These are phyloP conservation scores for Arthrobotrys musiformis DNA, from an alignment of 2,329 filamentous ascomycete genomes.

Conservation along the genomic window DNA sequence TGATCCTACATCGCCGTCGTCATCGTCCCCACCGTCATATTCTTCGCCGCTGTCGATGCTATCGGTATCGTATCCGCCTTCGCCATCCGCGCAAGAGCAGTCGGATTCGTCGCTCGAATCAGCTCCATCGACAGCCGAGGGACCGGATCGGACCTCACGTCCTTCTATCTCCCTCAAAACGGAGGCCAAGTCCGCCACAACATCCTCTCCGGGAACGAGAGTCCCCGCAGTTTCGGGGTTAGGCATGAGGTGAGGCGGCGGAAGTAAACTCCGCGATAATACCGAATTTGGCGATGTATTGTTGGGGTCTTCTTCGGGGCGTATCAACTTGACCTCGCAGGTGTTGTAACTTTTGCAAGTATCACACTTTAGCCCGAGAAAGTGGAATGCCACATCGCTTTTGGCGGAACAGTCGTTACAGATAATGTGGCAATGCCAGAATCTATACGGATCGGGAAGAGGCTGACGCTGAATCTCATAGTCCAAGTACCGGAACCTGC, in stretches of 20 bases:
- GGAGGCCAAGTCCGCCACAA: constrained; percentile 51
- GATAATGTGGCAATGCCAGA: constrained; percentile 82
- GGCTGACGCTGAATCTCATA: constrained; percentile 87
- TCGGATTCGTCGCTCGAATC: constrained; percentile 45
- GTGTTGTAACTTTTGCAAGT: constrained; percentile 78
- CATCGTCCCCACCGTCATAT: constrained; percentile 21
- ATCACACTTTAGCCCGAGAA: constrained; percentile 89
- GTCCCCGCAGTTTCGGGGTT: constrained; percentile 45
- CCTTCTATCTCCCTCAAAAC: constrained; percentile 51
- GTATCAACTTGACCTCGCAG: constrained; percentile 72
- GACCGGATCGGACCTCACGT: constrained; percentile 20
- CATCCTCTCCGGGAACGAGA: constrained; percentile 39
- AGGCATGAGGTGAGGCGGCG: constrained; percentile 48
- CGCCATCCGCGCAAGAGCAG: constrained; percentile 37
- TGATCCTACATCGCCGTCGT: constrained; percentile 11
- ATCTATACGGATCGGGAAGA: constrained; percentile 85
- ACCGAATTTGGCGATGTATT: constrained; percentile 19
- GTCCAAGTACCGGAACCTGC: constrained; percentile 90
- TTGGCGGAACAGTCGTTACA: constrained; percentile 96
- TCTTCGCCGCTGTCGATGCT: constrained; percentile 39
- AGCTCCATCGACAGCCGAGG: not conserved
- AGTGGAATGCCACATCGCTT: constrained; percentile 88
- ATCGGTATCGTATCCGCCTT: constrained; percentile 34
- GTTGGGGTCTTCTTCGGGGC: constrained; percentile 60
- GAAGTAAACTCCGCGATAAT: constrained; percentile 28